These are phyloP conservation scores for Pseudofabraea citricarpa DNA, from an alignment of 2,329 filamentous ascomycete species.

Conservation along the genomic window DNA sequence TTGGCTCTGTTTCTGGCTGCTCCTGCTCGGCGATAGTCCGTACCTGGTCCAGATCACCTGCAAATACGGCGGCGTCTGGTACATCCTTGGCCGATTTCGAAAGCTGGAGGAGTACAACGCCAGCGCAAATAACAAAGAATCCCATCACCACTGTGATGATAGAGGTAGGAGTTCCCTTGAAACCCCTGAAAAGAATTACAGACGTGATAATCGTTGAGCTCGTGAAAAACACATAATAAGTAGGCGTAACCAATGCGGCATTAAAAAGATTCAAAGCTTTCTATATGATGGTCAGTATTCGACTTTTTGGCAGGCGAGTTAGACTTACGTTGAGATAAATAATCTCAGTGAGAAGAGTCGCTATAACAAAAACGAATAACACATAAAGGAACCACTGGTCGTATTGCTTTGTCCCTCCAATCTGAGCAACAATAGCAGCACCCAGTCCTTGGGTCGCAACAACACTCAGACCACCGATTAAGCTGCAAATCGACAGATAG, in stretches of 20 bases:
- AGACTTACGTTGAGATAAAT: slow-evolving; percentile 86
- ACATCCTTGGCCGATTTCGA: slow-evolving; percentile 98
- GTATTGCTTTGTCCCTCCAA: slow-evolving; percentile 77
- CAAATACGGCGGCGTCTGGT: slow-evolving; percentile 86
- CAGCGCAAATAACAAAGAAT: slow-evolving; percentile 89
- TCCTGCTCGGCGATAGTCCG: slow-evolving; percentile 93
- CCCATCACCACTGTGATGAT: slow-evolving; percentile 90
- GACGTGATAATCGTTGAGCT: slow-evolving; percentile 93
- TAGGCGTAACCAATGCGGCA: slow-evolving; percentile 92
- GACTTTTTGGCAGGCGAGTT: neutral
- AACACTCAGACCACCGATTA: slow-evolving; percentile 90
- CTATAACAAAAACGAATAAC: slow-evolving; percentile 81
- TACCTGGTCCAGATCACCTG: slow-evolving; percentile 89
- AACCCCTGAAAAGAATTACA: slow-evolving; percentile 85
- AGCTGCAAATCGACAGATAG: slow-evolving; percentile 92
- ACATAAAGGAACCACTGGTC: slow-evolving; percentile 98
- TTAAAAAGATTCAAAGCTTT: slow-evolving; percentile 99
- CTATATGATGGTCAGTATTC: slow-evolving; percentile 41
- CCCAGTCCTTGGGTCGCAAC: slow-evolving; percentile 92
- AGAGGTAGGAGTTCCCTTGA: slow-evolving; percentile 76
- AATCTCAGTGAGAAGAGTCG: slow-evolving; percentile 88
- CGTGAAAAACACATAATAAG: slow-evolving; percentile 98
- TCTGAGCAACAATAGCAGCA: slow-evolving; percentile 84
- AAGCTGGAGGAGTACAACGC: slow-evolving; percentile 88
- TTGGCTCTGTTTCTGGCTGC: slow-evolving; percentile 93